Evolutionary conservation across 1,139 yeast genomes (phyloP).

Genomic region (Geotrichum aggregatum): DNA sequence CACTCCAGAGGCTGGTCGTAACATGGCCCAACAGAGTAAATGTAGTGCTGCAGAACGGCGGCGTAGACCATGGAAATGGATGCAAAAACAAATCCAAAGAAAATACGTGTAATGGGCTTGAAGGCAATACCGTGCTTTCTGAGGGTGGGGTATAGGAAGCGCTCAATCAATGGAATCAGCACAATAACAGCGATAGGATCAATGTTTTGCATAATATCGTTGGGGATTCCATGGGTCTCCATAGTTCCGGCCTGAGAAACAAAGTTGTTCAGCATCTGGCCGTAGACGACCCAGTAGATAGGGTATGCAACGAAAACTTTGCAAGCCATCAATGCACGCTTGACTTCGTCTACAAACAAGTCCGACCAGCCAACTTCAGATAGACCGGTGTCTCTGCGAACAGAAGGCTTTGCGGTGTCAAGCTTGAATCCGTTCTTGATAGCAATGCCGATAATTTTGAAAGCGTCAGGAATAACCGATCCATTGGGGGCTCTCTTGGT

Average conservation of each 20-base stretch:
- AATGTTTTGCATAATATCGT: conserved; percentile 60
- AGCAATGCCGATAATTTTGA: conserved; percentile 48
- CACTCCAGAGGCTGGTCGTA: conserved; percentile 53
- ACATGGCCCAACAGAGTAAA: conserved; percentile 75
- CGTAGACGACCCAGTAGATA: conserved; percentile 63
- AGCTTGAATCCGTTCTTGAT: conserved; percentile 49
- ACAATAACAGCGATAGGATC: conserved; percentile 59
- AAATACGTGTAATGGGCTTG: conserved; percentile 64
- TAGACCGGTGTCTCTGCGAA: conserved; percentile 40
- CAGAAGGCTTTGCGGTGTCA: conserved; percentile 54
- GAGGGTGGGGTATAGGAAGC: conserved; percentile 52
- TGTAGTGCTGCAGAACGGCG: conserved; percentile 70
- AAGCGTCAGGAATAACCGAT: conserved; percentile 55
- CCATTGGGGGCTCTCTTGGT: conserved; percentile 61
- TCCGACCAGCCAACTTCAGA: conserved; percentile 54
- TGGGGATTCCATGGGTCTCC: conserved; percentile 62
- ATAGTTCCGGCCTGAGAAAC: conserved; percentile 62
- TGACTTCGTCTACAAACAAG: conserved; percentile 59
- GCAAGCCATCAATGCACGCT: conserved; percentile 57
- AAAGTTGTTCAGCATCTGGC: conserved; percentile 63
- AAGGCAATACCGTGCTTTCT: conserved; percentile 45
- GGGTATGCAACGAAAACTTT: conserved; percentile 61
- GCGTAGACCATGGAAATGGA: conserved; percentile 72
- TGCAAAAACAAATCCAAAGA: conserved; percentile 70
- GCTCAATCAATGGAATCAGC: conserved; percentile 58